Conservation (phyloP, 495 filamentous ascomycete genomes). For the Apiosordaria backusii region DNA sequence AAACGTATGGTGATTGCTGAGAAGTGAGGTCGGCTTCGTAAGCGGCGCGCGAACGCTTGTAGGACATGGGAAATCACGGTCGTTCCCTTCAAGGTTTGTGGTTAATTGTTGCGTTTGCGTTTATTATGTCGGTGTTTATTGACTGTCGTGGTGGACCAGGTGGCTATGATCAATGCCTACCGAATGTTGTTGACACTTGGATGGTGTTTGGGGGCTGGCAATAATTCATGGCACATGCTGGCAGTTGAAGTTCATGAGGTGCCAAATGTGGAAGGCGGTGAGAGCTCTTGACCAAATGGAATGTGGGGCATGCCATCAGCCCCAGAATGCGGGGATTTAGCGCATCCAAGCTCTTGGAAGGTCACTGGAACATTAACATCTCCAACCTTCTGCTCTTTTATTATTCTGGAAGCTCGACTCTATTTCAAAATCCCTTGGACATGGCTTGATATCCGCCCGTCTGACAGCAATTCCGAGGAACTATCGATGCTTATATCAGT, state of each 20-base stretch:
- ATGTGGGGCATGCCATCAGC: not conserved
- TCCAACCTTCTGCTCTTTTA: not conserved
- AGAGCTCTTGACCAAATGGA: not conserved
- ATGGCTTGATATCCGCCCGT: not conserved
- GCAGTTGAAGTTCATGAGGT: not conserved
- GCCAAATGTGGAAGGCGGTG: conserved; percentile 7
- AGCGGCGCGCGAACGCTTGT: conserved; percentile 72
- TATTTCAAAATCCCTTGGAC: not conserved
- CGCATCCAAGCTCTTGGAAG: not conserved
- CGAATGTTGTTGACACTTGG: not conserved
- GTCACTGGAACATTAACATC: not conserved
- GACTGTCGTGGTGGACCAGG: not conserved
- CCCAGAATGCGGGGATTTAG: not conserved
- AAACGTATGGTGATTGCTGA: conserved; percentile 72
- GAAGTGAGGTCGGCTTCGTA: conserved; percentile 74
- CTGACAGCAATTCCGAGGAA: not conserved
- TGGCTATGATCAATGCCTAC: not conserved
- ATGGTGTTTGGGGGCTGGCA: not conserved
- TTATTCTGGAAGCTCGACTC: not conserved
- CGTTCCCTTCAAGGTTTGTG: not conserved
- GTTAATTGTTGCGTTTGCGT: not conserved
- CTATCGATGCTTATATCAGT: no score
- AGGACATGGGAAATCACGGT: conserved; percentile 55
- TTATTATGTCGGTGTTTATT: not conserved
- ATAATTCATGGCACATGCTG: not conserved